phyloP scores from a whole-genome alignment of 768 basidiomycete species.

The Suillus americanus region DNA sequence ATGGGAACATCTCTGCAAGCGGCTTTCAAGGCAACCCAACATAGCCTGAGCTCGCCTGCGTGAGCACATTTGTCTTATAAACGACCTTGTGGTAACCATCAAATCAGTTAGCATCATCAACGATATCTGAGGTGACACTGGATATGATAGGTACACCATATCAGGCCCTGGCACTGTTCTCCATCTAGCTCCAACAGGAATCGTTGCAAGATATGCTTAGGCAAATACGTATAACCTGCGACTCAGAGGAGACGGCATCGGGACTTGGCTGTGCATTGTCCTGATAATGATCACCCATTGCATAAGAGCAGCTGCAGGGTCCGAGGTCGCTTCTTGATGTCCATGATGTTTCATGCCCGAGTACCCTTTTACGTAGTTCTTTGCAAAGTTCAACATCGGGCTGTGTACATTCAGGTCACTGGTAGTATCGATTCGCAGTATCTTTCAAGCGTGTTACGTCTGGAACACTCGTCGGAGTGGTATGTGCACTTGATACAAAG shows the following conservation, averaged over 20 bases:
- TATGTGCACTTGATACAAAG: no score
- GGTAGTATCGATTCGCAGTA: background rate
- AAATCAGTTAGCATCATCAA: background rate
- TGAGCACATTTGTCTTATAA: slow-evolving; percentile 22
- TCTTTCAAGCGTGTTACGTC: slow-evolving; percentile 24
- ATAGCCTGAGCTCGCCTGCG: background rate
- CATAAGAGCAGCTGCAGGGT: background rate
- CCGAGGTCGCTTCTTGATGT: slow-evolving; percentile 6
- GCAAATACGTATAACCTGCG: slow-evolving; percentile 14
- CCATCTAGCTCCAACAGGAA: slow-evolving; percentile 25
- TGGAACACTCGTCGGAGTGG: slow-evolving; percentile 8
- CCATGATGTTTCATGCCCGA: slow-evolving; percentile 23
- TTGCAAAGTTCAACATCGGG: slow-evolving; percentile 19
- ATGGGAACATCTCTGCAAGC: slow-evolving; percentile 13
- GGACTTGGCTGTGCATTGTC: background rate
- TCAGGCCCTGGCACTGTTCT: slow-evolving; percentile 24
- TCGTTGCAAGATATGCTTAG: slow-evolving; percentile 21
- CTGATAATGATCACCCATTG: background rate
- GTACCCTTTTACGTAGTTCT: slow-evolving; percentile 24
- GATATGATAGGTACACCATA: slow-evolving; percentile 26
- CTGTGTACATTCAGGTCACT: slow-evolving; percentile 28
- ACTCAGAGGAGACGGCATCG: slow-evolving; percentile 18
- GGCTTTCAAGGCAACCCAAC: slow-evolving; percentile 8
- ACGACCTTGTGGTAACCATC: slow-evolving; percentile 18
- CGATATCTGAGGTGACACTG: slow-evolving; percentile 4